Evolutionary conservation across 1,284 basidiomycete species (phyloP).

Genomic region (Sporisorium iseilematis-ciliati): DNA sequence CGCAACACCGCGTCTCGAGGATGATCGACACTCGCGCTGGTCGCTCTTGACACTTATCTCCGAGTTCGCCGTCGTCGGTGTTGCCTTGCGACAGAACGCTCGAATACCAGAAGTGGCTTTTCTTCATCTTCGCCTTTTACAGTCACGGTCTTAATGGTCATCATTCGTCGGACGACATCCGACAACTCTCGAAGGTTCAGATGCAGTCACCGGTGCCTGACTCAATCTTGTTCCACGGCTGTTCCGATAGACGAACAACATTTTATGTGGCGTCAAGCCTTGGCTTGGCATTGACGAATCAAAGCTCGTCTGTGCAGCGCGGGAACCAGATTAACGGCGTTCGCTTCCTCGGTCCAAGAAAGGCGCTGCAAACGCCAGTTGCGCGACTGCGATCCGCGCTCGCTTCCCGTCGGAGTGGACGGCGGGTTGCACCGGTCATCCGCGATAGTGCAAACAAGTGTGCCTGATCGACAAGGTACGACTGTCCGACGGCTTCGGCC

Average conservation of each 20-base stretch:
- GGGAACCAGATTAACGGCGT: conserved; percentile 1
- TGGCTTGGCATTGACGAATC: not conserved
- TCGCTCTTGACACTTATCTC: not conserved
- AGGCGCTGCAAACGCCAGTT: not conserved
- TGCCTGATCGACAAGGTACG: not conserved
- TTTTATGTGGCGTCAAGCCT: not conserved
- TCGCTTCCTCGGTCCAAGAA: not conserved
- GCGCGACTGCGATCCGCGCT: not conserved
- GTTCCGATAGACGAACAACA: not conserved
- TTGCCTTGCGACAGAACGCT: not conserved
- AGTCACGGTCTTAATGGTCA: not conserved
- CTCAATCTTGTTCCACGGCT: not conserved
- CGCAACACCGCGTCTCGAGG: not conserved
- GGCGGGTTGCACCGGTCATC: not conserved
- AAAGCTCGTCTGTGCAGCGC: not conserved
- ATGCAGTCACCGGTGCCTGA: not conserved
- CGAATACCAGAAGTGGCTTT: too few relatives aligned
- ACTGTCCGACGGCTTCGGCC: not conserved
- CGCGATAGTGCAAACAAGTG: not conserved
- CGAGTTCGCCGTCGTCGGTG: not conserved
- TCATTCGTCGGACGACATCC: not conserved
- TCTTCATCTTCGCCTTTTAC: not conserved
- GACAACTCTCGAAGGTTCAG: not conserved
- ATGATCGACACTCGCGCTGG: not conserved
- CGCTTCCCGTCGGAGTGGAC: not conserved